Conservation (phyloP, 2,329 filamentous ascomycete species). For the Colletotrichum acutatum region DNA sequence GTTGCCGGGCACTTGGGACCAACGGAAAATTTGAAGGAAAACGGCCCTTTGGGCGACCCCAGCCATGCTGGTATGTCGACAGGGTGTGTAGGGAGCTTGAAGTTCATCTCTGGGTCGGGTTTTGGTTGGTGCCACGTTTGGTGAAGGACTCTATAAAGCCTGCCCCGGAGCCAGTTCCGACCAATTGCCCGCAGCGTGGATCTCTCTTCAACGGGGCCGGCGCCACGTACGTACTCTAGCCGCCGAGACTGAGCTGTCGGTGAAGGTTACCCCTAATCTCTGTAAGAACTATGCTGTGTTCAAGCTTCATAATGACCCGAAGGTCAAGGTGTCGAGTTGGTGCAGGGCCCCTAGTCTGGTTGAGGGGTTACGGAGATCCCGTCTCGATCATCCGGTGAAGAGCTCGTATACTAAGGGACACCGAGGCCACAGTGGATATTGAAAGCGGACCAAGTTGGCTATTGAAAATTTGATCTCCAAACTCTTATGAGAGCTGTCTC, state of each 20-base stretch:
- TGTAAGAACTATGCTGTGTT: not conserved
- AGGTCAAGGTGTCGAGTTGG: constrained; percentile 1
- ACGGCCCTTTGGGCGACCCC: constrained; percentile 22
- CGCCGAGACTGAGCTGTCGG: not conserved
- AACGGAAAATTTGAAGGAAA: constrained; percentile 18
- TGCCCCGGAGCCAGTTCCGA: constrained; percentile 17
- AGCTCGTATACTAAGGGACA: constrained; percentile 5
- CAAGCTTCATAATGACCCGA: constrained; percentile 1
- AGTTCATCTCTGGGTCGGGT: not conserved
- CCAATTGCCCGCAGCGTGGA: constrained; percentile 5
- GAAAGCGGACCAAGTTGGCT: not conserved
- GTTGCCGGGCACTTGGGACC: constrained; percentile 26
- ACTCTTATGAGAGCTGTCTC: not conserved
- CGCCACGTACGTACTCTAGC: not conserved
- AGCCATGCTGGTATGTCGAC: constrained; percentile 8
- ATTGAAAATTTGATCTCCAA: not conserved
- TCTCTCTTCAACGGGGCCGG: not conserved
- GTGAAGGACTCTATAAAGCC: constrained; percentile 13
- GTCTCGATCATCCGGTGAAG: constrained; percentile 2
- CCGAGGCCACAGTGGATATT: not conserved
- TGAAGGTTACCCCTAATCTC: not conserved
- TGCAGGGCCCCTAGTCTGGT: not conserved
- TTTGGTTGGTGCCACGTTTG: constrained; percentile 1
- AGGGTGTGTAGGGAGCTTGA: constrained; percentile 16
- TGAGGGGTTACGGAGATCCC: not conserved